Base-by-base conservation (phyloP, 2,329 filamentous ascomycete species). In the Talaromyces sp. region DNA sequence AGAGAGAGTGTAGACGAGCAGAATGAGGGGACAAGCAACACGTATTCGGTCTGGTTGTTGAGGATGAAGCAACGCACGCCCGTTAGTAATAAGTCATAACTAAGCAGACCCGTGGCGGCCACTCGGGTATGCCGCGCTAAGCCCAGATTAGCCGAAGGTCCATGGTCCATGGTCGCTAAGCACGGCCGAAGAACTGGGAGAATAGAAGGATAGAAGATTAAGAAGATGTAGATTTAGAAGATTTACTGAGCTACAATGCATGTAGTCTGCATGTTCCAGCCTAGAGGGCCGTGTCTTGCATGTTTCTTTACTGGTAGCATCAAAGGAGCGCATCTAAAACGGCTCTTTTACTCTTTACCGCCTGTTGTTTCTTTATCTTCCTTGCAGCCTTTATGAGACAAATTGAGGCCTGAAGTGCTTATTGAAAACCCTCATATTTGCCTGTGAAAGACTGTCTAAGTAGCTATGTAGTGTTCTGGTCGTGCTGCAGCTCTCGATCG, bases 41-140 rank as follows among this genome's bases (percentile, higher is more conserved):
- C 57, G 54, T 59, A 51, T 53, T 21, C 32, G 43, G 8, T 21
- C 19, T 21, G 2, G n/a, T 43, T 41, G 54, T 46, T n/a, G 53
- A 58, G 38, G 57, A 57, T 62, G 60, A 60, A 63, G 62, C 62
- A 62, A 56, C 58, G 59, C 56, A 53, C 29, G 41, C 24, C 21
- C 32, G 55, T 29, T 35, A 57, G 31, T 50, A 32, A 57, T 43
- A 54, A 57, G 31, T 50, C 21, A 57, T 43, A 54, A 46, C 43
- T 24, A 46, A 46, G 43, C 43, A 57, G 59, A 41, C 59, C 59
- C 56, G 56, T 61, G 59, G 59, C 50, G 51, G 48, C 41, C 55
- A 38, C 56, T 62, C 62, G 63, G 58, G 56, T 54, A 63, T 53
- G 59, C 52, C 51, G 54, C 61, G 63, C 63, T 64, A 64, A 43